A percentile compares a stretch with the other conserved stretches of the same genome.
phyloP scores from a whole-genome alignment of 345 rosid species.

The Bruguiera parviflora region DNA sequence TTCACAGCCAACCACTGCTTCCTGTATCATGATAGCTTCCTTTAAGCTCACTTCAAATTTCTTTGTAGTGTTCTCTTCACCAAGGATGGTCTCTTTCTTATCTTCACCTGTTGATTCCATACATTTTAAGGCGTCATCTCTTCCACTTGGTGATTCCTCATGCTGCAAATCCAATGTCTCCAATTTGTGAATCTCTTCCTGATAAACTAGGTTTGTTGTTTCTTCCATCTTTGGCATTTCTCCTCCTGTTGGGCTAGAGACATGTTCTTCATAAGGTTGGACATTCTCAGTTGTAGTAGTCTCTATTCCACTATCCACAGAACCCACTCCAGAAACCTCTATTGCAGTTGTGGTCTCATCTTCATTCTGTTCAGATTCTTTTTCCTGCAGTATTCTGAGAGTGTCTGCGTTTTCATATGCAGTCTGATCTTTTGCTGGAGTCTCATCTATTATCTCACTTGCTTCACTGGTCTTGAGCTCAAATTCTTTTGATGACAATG shows the following conservation, averaged over 20 bases:
- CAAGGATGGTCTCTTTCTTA: constrained; percentile 12
- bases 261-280: constrained; percentile 7
- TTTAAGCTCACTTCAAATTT: constrained; percentile 19
- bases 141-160: constrained; percentile 9
- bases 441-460: constrained; percentile 13
- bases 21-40: constrained; percentile 18
- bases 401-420: constrained; percentile 16
- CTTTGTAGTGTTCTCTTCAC: constrained; percentile 14
- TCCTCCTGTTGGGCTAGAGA: constrained; percentile 3
- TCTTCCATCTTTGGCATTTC: constrained; percentile 16
- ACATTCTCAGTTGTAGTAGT: constrained; percentile 10
- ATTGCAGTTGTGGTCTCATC: constrained; percentile 7
- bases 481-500: constrained; percentile 18
- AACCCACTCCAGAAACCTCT: constrained; percentile 14
- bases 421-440: constrained; percentile 2
- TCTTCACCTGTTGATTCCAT: neutral
- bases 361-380: neutral
- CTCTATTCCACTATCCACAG: constrained; percentile 17
- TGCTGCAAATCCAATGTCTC: constrained; percentile 5
- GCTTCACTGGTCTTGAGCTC: constrained; percentile 14
- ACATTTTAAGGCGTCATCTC: constrained; percentile 13
- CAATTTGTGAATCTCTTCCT: constrained; percentile 8
- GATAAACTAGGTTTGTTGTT: constrained; percentile 12
- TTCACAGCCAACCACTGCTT: constrained; percentile 13
- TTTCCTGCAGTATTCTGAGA: constrained; percentile 7